Evolutionary conservation across 2,329 filamentous ascomycete genomes (phyloP).

Genomic region (Fusarium cyanostomum): DNA sequence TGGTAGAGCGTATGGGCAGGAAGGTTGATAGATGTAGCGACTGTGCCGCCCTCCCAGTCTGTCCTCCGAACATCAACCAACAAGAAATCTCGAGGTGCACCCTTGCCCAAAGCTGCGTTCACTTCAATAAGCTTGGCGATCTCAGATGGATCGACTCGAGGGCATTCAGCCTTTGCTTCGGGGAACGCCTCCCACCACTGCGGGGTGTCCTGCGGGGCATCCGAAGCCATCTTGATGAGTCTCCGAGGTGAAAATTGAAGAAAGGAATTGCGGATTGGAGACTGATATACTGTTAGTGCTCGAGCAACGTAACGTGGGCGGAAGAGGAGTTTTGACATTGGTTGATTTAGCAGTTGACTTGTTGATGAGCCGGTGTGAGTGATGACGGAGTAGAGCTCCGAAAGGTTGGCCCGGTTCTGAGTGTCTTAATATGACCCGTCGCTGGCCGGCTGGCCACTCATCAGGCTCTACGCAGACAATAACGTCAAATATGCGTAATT

Average conservation of each 20-base stretch:
- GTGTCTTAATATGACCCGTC: not conserved
- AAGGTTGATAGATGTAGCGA: constrained; percentile 66
- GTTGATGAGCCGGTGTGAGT: not conserved
- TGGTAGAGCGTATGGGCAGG: constrained; percentile 65
- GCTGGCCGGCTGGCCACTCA: not conserved
- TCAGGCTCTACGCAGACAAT: not conserved
- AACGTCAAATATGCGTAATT: not conserved
- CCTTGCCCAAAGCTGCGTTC: constrained; percentile 43
- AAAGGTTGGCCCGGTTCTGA: constrained; percentile 15
- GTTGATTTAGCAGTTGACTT: not conserved
- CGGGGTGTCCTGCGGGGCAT: constrained; percentile 39
- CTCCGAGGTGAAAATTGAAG: not conserved
- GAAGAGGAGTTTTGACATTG: not conserved
- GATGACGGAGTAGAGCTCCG: constrained; percentile 3
- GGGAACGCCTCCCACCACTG: constrained; percentile 56
- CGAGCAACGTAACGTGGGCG: fast-evolving
- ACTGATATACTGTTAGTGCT: not conserved
- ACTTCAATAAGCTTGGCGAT: constrained; percentile 54
- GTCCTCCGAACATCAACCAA: constrained; percentile 63
- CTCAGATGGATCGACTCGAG: constrained; percentile 51
- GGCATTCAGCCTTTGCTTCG: constrained; percentile 52
- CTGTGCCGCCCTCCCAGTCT: constrained; percentile 68
- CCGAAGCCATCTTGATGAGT: constrained; percentile 34
- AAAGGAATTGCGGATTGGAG: too few species aligned
- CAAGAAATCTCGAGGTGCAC: constrained; percentile 51